phyloP scores from a whole-genome alignment of 208 protist species.

The Leishmania arabica region DNA sequence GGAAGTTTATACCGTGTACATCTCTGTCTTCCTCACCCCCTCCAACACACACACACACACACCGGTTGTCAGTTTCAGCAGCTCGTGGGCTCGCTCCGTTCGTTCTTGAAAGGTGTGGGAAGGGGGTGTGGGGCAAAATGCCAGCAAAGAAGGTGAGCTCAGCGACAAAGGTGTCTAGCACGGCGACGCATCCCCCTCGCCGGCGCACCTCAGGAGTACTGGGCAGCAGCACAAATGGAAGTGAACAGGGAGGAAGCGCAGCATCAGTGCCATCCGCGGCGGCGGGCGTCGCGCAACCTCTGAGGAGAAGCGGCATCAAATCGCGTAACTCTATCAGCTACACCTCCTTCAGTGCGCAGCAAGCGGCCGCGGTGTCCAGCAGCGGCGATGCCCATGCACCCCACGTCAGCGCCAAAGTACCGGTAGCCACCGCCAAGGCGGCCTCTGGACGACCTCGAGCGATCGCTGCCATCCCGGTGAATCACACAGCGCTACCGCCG shows the following conservation, averaged over 20 bases:
- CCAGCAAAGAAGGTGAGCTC: conserved; percentile 12
- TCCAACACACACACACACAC: neutral
- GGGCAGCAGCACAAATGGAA: conserved; percentile 13
- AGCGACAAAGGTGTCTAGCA: neutral
- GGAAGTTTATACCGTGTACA: neutral
- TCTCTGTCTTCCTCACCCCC: neutral
- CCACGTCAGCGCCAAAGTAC: neutral
- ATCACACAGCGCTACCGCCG: neutral
- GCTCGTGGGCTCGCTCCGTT: neutral
- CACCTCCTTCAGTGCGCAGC: conserved; percentile 2
- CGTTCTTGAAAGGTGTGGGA: neutral
- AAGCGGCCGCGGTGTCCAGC: neutral
- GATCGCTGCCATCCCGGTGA: neutral
- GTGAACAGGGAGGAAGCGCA: neutral
- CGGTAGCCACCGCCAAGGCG: neutral
- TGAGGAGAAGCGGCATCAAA: neutral
- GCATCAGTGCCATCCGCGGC: neutral
- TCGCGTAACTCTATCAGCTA: neutral
- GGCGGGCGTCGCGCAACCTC: neutral
- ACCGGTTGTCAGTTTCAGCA: neutral
- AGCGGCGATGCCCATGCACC: neutral
- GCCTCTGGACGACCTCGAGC: neutral
- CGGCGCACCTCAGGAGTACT: conserved; percentile 3
- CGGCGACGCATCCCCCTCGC: conserved; percentile 3
- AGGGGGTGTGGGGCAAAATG: conserved; percentile 2